Evolutionary conservation across 768 basidiomycete genomes (phyloP), one percentile per base, ranked within the genome.

Genomic region (Pulveroboletus sp.): DNA sequence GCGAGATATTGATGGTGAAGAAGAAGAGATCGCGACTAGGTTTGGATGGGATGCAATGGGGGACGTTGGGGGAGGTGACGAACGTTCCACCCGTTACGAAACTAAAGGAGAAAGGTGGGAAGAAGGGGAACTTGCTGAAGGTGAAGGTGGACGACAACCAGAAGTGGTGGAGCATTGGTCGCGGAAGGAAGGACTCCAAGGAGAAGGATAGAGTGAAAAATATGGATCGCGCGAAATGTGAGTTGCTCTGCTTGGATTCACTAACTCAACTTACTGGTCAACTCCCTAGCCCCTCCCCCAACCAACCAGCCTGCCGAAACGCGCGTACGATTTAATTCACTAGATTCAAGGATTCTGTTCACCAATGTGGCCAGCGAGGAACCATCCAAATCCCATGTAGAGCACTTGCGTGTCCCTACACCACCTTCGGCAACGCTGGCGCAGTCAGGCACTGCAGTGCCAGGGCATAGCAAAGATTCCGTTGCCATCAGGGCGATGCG

Each of bases 151-250:
- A 76, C 39, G 73, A 76, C 53, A 79, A 74, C 58, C 75, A 76
- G 60, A 86, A 82, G 65, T 91, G 88, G 87, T 91, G 88, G 89
- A 90, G 78, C 54, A 82, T 91, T 51, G 82, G 86, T 6, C 71
- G 86, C 13, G 85, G 85, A 9, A 69, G 84, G 57, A 89, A 83
- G 61, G 87, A 86, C 49, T 81, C 80, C 15, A 86, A 87, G 64
- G 82, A 83, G 59, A 80, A 79, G 66, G 73, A 69, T 14, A 76
- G 75, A 55, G 66, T 9, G 6, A 55, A 71, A 54, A 54, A 61
- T 1, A 68, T 65, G 54, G 72, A 72, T 31, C 70, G 72, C 45
- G 67, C 70, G 26, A 71, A 71, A 52, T 47, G 66, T 68, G 42
- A 58, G 56, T 53, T 5, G 1, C 15, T 40, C 11, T 2, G n/a